These are phyloP conservation scores for Diplocarpon mali DNA, from an alignment of 2,329 filamentous ascomycete genomes.

Conservation along the genomic window DNA sequence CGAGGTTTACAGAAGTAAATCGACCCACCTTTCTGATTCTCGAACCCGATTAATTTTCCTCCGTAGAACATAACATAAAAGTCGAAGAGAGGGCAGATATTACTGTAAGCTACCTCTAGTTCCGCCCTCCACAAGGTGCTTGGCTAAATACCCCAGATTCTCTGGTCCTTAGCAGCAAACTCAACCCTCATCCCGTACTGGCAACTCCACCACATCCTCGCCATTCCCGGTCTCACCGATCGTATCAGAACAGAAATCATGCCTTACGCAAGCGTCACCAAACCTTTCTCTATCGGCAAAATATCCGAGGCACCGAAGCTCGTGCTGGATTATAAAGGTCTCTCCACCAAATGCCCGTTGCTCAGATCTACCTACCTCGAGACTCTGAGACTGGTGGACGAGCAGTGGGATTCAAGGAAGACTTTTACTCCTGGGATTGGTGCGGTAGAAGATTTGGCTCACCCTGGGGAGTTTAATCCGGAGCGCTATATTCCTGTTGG, in stretches of 20 bases:
- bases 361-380: conserved; percentile 3
- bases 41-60: conserved; percentile 10
- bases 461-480: conserved; percentile 16
- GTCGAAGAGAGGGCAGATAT: conserved; percentile 14
- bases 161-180: not conserved
- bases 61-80: conserved; percentile 27
- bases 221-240: not conserved
- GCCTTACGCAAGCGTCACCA: conserved; percentile 9
- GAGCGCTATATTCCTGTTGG: conserved; percentile 25
- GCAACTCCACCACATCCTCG: conserved; percentile 3
- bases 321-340: conserved; percentile 30
- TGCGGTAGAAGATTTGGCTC: conserved; percentile 27
- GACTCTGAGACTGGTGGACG: conserved; percentile 2
- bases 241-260: not conserved
- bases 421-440: not conserved
- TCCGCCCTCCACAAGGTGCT: not conserved
- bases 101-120: not conserved
- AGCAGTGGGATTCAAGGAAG: not conserved
- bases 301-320: conserved; percentile 27
- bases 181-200: not conserved
- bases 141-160: not conserved
- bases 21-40: no score
- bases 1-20: conserved; percentile 2
- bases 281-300: conserved; percentile 4
- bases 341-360: conserved; percentile 27